A percentile compares a stretch with the other conserved stretches of the same genome.
These are phyloP conservation scores for Picea abies DNA, from an alignment of 83 land plant genomes.

Conservation along the genomic window DNA sequence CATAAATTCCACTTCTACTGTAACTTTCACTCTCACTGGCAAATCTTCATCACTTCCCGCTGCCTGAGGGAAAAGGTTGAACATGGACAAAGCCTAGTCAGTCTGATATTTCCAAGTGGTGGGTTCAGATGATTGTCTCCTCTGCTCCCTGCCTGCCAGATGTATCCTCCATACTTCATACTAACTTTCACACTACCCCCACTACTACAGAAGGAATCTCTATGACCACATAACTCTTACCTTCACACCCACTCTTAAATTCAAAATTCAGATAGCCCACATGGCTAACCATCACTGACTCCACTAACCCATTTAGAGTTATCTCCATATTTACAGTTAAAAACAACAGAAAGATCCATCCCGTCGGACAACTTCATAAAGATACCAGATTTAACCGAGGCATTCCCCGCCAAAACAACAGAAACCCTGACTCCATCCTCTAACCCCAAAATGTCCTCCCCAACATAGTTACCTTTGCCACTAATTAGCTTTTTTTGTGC, in stretches of 20 bases:
- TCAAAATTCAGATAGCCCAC: background rate
- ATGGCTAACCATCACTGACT: constrained; percentile 1
- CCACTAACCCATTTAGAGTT: background rate
- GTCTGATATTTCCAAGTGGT: background rate
- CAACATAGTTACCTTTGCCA: background rate
- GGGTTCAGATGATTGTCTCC: constrained; percentile 8
- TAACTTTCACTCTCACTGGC: constrained; percentile 9
- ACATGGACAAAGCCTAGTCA: constrained; percentile 10
- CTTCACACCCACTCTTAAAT: constrained; percentile 8
- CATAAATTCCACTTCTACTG: constrained; percentile 6
- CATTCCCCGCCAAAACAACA: too few species aligned
- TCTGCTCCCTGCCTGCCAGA: background rate
- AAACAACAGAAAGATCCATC: background rate
- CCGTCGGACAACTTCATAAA: background rate
- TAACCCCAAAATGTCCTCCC: background rate
- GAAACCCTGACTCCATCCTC: too few species aligned
- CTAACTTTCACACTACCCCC: background rate
- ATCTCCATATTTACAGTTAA: background rate
- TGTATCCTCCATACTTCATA: background rate
- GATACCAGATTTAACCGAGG: background rate
- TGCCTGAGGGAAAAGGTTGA: background rate
- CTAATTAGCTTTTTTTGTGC: background rate
- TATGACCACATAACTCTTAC: background rate
- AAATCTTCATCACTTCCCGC: background rate
- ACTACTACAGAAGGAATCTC: background rate